Conservation (phyloP, 441 rosid genomes). For the Erodium moschatum region DNA sequence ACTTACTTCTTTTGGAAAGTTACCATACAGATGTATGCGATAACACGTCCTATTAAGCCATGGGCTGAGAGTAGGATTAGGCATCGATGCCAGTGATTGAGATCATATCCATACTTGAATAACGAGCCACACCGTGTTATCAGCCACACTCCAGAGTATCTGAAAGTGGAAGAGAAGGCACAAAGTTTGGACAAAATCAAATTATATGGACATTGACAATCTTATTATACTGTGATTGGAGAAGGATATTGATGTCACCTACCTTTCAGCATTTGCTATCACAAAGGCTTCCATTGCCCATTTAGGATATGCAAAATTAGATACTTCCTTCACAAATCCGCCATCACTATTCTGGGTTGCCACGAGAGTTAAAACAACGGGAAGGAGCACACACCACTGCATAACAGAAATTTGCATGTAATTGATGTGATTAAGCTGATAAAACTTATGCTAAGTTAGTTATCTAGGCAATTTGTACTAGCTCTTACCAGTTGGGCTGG, state of each 20-base stretch:
- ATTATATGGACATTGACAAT: background rate
- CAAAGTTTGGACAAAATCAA: background rate
- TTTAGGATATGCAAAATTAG: conserved; percentile 61
- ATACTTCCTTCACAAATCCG: conserved; percentile 31
- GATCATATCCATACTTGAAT: conserved; percentile 44
- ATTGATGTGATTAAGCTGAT: background rate
- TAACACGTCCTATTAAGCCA: conserved; percentile 40
- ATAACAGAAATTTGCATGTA: conserved; percentile 8
- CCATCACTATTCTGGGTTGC: conserved; percentile 44
- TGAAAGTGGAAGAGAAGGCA: conserved; percentile 21
- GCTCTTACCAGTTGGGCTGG: conserved; percentile 90
- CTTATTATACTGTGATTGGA: background rate
- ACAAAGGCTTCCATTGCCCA: conserved; percentile 90
- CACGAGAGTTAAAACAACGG: conserved; percentile 80
- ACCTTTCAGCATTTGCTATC: conserved; percentile 73
- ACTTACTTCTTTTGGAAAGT: conserved; percentile 54
- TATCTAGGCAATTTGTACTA: background rate
- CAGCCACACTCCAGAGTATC: conserved; percentile 88
- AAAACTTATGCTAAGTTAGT: background rate
- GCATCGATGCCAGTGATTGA: conserved; percentile 53
- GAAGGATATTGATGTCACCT: conserved; percentile 1
- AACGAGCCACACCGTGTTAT: conserved; percentile 75
- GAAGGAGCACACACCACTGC: conserved; percentile 95
- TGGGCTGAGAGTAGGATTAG: conserved; percentile 42
- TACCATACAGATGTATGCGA: conserved; percentile 63